These are phyloP conservation scores for Liquidambar formosana DNA, from an alignment of 164 flowering plant species.

Conservation along the genomic window DNA sequence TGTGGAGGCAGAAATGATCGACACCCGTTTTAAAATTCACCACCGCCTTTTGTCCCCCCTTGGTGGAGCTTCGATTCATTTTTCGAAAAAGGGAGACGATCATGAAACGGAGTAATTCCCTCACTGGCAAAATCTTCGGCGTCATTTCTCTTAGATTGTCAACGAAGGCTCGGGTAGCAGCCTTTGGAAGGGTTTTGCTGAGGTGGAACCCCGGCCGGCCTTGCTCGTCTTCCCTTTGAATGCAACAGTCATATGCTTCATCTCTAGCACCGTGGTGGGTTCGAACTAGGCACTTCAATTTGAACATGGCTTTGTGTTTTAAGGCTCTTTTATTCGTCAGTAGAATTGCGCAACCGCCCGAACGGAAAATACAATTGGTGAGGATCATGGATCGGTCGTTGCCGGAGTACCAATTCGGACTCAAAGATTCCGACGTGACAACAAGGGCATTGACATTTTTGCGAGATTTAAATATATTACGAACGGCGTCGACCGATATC, in stretches of 20 bases:
- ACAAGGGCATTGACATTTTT: constrained; percentile 44
- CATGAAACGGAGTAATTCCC: constrained; percentile 45
- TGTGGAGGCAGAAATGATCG: constrained; percentile 73
- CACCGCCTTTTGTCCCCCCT: not conserved
- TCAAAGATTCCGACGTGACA: constrained; percentile 56
- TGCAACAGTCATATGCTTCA: constrained; percentile 51
- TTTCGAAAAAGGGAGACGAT: not conserved
- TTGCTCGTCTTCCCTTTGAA: constrained; percentile 51
- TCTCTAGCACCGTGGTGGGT: constrained; percentile 65
- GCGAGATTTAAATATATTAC: constrained; percentile 34
- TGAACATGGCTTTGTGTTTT: constrained; percentile 39
- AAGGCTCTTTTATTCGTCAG: constrained; percentile 48
- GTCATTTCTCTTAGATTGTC: constrained; percentile 54
- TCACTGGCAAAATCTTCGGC: constrained; percentile 59
- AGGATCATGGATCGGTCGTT: constrained; percentile 67
- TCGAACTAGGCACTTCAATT: constrained; percentile 51
- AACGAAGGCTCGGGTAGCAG: constrained; percentile 54
- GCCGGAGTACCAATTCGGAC: constrained; percentile 64
- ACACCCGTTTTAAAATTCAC: constrained; percentile 56
- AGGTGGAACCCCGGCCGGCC: constrained; percentile 52
- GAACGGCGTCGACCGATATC: constrained; percentile 44
- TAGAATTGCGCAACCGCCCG: constrained; percentile 61
- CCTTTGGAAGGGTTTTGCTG: constrained; percentile 49
- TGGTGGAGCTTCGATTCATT: constrained; percentile 5
- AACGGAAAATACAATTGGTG: constrained; percentile 61